Evolutionary conservation across 805 yeast genomes (phyloP).

Genomic region (Dipodascus geniculatus): DNA sequence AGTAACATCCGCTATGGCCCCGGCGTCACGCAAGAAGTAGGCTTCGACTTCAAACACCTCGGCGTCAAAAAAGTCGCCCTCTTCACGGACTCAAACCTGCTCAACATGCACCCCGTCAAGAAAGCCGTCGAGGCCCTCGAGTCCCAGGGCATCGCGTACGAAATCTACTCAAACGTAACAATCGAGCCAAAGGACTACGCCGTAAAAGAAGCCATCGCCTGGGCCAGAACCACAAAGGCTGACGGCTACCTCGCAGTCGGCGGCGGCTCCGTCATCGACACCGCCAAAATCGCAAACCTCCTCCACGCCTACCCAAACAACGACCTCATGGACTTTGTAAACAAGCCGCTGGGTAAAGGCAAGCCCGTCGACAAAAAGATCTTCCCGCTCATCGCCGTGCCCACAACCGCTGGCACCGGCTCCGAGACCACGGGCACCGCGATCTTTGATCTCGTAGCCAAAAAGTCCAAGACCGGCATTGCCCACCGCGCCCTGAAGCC

Average conservation of each 20-base stretch:
- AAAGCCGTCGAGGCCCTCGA: slow-evolving; percentile 26
- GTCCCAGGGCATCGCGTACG: slow-evolving; percentile 24
- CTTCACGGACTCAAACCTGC: slow-evolving; percentile 26
- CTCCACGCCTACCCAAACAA: slow-evolving; percentile 31
- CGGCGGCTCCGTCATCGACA: slow-evolving; percentile 38
- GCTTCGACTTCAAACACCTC: slow-evolving; percentile 27
- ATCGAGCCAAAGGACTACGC: slow-evolving; percentile 29
- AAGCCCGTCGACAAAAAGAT: slow-evolving; percentile 25
- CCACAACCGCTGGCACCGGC: slow-evolving; percentile 38
- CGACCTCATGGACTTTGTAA: slow-evolving; percentile 32
- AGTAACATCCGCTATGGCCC: slow-evolving; percentile 29
- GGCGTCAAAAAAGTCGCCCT: slow-evolving; percentile 26
- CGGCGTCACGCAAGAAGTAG: slow-evolving; percentile 29
- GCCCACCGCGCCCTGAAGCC: slow-evolving; percentile 33
- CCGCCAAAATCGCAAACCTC: slow-evolving; percentile 33
- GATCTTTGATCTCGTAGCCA: slow-evolving; percentile 30
- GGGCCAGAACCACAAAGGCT: slow-evolving; percentile 26
- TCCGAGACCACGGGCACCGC: slow-evolving; percentile 38
- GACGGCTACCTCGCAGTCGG: slow-evolving; percentile 35
- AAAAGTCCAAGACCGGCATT: slow-evolving; percentile 33
- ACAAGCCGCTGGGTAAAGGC: slow-evolving; percentile 31
- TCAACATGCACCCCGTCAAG: slow-evolving; percentile 21
- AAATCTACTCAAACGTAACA: slow-evolving; percentile 26
- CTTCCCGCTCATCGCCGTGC: slow-evolving; percentile 32
- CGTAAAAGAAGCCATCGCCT: slow-evolving; percentile 25